Evolutionary conservation across 306 rosid species (phyloP), one percentile per base, ranked within the genome.

Genomic region (Pyrus pyrifolia): DNA sequence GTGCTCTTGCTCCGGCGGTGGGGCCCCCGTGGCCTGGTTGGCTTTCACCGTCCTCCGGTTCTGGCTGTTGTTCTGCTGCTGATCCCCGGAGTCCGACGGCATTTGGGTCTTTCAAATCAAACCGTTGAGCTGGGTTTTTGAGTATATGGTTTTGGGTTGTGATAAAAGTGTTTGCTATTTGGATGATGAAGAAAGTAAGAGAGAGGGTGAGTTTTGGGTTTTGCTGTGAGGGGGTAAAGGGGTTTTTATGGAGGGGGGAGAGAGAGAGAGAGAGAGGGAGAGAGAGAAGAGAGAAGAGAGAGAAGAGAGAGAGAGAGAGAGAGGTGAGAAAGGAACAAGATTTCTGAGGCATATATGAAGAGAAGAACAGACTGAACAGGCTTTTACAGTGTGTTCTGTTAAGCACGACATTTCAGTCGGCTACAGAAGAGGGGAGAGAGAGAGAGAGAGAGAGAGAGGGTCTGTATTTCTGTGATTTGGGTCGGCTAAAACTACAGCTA

Each of bases 1-100:
- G 67, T 92, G 92, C 80, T 95, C 98, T 77, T 92, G 98, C 76
- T 95, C 99, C 17, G 96, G 85, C 14, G 92, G 93, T 0, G 87
- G 82, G 2, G 85, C 81, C 19, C 83, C 91, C 1, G 87, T 38
- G 77, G 1, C 63, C 25, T 76, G 84, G 33, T 70, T 14, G 33
- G 73, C n/a, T 66, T 81, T 81, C 44, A 44, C n/a, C 69, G 70
- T 45, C 22, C 64, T 73, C 45, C 74, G 64, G 52, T 8, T 38
- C 65, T 76, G 68, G 44, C n/a, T 29, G 23, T 42, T 29, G 14
- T 40, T 12, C 38, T 29, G 44, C 68, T 29, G 68, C 68, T 30
- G 82, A 18, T 90, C 93, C 52, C 87, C 86, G 61, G 89, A 83
- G 25, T 89, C 92, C 0, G 93, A 88, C 58, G 93, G 88, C 98